phyloP scores from a whole-genome alignment of 2,329 filamentous ascomycete species.

The Podosphaera fusca region DNA sequence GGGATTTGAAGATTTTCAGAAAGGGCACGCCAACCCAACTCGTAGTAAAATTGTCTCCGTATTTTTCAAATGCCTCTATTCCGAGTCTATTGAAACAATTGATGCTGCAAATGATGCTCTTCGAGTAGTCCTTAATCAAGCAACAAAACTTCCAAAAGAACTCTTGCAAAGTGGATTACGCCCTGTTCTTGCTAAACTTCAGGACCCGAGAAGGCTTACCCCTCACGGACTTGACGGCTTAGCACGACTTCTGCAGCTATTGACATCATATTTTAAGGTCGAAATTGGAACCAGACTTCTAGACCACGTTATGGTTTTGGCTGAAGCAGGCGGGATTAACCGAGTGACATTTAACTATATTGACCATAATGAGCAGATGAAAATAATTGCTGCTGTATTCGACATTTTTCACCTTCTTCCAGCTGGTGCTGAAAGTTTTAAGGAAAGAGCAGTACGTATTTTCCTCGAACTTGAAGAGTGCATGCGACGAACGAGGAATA shows the following conservation, averaged over 20 bases:
- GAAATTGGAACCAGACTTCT: slow-evolving; percentile 87
- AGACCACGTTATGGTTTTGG: slow-evolving; percentile 80
- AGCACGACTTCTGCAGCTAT: slow-evolving; percentile 63
- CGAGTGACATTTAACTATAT: slow-evolving; percentile 87
- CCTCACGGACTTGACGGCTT: slow-evolving; percentile 80
- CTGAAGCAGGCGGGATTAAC: slow-evolving; percentile 57
- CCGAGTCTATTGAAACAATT: slow-evolving; percentile 75
- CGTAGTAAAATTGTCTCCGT: slow-evolving; percentile 63
- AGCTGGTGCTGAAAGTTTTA: slow-evolving; percentile 70
- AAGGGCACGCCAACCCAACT: slow-evolving; percentile 42
- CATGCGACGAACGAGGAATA: slow-evolving; percentile 67
- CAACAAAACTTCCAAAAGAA: slow-evolving; percentile 83
- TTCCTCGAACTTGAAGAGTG: slow-evolving; percentile 75
- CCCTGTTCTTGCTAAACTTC: slow-evolving; percentile 87
- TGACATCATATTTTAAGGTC: slow-evolving; percentile 98
- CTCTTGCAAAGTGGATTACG: slow-evolving; percentile 80
- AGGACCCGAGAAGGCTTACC: slow-evolving; percentile 75
- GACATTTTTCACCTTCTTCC: slow-evolving; percentile 96
- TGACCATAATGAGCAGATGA: slow-evolving; percentile 81
- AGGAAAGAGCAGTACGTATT: slow-evolving; percentile 70
- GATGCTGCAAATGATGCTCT: slow-evolving; percentile 81
- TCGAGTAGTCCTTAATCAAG: slow-evolving; percentile 67
- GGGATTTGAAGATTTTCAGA: slow-evolving; percentile 75
- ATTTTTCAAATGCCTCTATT: slow-evolving; percentile 95
- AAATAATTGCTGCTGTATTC: slow-evolving; percentile 81